A percentile compares a stretch with the other conserved stretches of the same genome.
Evolutionary conservation across 2,329 filamentous ascomycete genomes (phyloP).

Genomic region (Aspergillus ibericus): DNA sequence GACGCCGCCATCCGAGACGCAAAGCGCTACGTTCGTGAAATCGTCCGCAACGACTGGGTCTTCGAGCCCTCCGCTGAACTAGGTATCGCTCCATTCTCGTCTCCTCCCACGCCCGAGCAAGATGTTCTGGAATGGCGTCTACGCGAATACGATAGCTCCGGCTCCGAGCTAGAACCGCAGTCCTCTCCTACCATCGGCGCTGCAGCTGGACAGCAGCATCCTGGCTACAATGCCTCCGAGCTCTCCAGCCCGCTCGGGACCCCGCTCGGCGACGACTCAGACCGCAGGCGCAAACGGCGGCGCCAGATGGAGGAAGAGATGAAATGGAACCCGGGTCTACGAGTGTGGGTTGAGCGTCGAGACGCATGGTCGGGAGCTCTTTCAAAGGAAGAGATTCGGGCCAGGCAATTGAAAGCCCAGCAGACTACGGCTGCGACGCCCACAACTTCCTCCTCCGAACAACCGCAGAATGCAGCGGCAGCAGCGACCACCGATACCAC

Average conservation of each 20-base stretch:
- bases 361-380: constrained; percentile 81
- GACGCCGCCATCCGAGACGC: constrained; percentile 43
- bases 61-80: constrained; percentile 30
- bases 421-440: background rate
- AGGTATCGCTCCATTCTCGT: constrained; percentile 19
- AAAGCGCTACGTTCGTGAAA: constrained; percentile 41
- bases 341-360: constrained; percentile 73
- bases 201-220: background rate
- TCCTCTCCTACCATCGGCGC: constrained; percentile 9
- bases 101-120: constrained; percentile 25
- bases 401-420: constrained; percentile 17
- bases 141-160: constrained; percentile 39
- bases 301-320: constrained; percentile 64
- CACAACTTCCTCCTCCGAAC: background rate
- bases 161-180: constrained; percentile 38
- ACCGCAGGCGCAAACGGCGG: constrained; percentile 58
- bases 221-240: constrained; percentile 9
- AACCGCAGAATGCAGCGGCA: background rate
- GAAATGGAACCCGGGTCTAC: constrained; percentile 76
- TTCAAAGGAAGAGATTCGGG: constrained; percentile 29
- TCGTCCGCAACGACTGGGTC: constrained; percentile 46
- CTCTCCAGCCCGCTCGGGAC: constrained; percentile 24
- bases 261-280: constrained; percentile 47
- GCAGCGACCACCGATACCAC: constrained; percentile 5
- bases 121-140: constrained; percentile 37